A percentile compares a stretch with the other conserved stretches of the same genome.
Conservation (phyloP, 371 early-diverging fungal genomes). For the Mortierella sp. region DNA sequence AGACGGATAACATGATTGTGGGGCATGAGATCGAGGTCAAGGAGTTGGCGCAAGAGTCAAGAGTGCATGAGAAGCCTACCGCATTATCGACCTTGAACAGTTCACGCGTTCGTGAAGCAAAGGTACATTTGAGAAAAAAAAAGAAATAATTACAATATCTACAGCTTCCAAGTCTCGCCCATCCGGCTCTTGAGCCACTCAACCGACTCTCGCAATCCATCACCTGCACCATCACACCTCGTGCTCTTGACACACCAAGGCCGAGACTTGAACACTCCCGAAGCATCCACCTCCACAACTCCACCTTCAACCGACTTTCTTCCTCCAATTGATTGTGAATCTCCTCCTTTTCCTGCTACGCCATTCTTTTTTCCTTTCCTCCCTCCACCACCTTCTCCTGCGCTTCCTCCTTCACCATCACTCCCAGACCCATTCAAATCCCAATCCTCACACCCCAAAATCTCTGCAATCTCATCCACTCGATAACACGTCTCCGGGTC, state of each 20-base stretch:
- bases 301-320: background rate
- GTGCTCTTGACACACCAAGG: conserved; percentile 60
- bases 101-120: too few species aligned
- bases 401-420: background rate
- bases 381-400: background rate
- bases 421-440: conserved; percentile 12
- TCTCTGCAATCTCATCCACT: conserved; percentile 56
- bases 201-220: conserved; percentile 48
- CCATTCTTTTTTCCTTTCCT: background rate
- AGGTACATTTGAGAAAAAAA: too few species aligned
- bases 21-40: too few species aligned
- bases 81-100: too few species aligned
- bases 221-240: conserved; percentile 43
- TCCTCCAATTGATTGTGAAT: too few species aligned
- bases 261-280: conserved; percentile 4
- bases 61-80: too few species aligned
- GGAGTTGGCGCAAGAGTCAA: too few species aligned
- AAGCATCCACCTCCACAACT: background rate
- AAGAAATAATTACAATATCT: background rate
- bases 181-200: conserved; percentile 58
- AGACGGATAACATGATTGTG: too few species aligned
- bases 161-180: conserved; percentile 45
- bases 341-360: background rate
- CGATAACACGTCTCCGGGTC: conserved; percentile 53
- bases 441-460: conserved; percentile 56